Conservation (phyloP, 306 rosid species). For the Medicago truncatula region DNA sequence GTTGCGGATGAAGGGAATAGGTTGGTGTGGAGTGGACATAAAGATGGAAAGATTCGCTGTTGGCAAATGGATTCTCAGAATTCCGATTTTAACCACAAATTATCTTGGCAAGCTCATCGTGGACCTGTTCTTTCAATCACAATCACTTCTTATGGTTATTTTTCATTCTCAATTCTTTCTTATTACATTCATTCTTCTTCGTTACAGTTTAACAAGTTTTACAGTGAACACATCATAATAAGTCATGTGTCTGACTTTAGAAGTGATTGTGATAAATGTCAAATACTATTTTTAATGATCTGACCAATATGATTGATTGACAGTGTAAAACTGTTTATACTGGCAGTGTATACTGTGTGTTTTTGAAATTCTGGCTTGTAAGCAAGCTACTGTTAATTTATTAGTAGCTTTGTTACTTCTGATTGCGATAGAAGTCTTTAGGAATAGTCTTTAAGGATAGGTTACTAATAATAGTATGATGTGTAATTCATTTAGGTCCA, state of each 20-base stretch:
- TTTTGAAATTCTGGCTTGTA: not conserved
- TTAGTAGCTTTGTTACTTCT: not conserved
- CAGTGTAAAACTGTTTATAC: too few relatives aligned
- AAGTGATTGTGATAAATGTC: too few relatives aligned
- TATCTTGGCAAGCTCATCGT: slow-evolving; percentile 70
- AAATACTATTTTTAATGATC: too few relatives aligned
- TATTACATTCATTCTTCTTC: slow-evolving; percentile 10
- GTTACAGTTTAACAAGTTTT: not conserved
- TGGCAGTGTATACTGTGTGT: not conserved
- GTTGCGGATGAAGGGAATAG: slow-evolving; percentile 73
- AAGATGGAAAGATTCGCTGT: slow-evolving; percentile 82
- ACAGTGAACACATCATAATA: too few relatives aligned
- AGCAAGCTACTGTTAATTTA: not conserved
- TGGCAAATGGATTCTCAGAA: slow-evolving; percentile 64
- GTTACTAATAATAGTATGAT: slow-evolving; percentile 5
- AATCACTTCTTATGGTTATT: slow-evolving; percentile 52
- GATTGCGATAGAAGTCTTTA: slow-evolving; percentile 13
- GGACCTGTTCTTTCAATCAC: slow-evolving; percentile 65
- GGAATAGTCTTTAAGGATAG: not conserved
- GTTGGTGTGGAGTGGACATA: slow-evolving; percentile 88
- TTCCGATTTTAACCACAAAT: slow-evolving; percentile 55
- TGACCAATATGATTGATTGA: too few relatives aligned
- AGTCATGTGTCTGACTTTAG: too few relatives aligned
- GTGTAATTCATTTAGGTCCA: not conserved
- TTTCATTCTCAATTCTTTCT: slow-evolving; percentile 10